Evolutionary conservation across 2,329 filamentous ascomycete genomes (phyloP), one percentile per base, ranked within the genome.

Genomic region (Verruconis gallopava): DNA sequence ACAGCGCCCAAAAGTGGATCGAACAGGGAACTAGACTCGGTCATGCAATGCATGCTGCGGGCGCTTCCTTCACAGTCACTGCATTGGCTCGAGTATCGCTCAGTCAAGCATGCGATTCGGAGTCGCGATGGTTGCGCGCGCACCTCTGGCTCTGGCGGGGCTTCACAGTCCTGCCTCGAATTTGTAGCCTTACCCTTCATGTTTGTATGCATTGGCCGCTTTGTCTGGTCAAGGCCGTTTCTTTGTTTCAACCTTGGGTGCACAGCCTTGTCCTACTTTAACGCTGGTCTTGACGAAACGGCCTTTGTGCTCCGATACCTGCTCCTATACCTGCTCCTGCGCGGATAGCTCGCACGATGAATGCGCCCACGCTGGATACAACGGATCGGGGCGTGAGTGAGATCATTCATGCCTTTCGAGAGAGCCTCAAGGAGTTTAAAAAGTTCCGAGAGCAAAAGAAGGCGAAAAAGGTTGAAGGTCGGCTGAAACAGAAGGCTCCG

Each of bases 381-480:
- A 43, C 41, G 3, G 40, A 44, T 22, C 42, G 40, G 11, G 60
- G 58, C 39, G 61, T 68, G 14, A 50, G 56, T 14, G 59, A 60
- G 22, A 61, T 68, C 42, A 58, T 67, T 22, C 57, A 60, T 32
- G 64, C 65, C 4, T 68, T 67, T 48, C 55, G 61, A 28, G 61
- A 60, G 48, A 63, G 64, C 19, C 52, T 67, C 21, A 61, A 67
- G 47, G 59, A 67, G 14, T 64, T 67, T 53, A 65, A 60, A 47
- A 55, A 59, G 44, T 49, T 66, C 25, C 55, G 59, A 13, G 56
- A 62, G 42, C 50, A 54, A 37, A 50, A 51, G 40, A 56, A 53
- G 45, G 51, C 52, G 44, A 60, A 55, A 46, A 53, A 51, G 20
- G 42, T 40, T 21, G n/a, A 9, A n/a, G 25, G 9, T 9, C 25